Evolutionary conservation across 2,329 filamentous ascomycete genomes (phyloP).

Genomic region (Exophiala oligosperma): DNA sequence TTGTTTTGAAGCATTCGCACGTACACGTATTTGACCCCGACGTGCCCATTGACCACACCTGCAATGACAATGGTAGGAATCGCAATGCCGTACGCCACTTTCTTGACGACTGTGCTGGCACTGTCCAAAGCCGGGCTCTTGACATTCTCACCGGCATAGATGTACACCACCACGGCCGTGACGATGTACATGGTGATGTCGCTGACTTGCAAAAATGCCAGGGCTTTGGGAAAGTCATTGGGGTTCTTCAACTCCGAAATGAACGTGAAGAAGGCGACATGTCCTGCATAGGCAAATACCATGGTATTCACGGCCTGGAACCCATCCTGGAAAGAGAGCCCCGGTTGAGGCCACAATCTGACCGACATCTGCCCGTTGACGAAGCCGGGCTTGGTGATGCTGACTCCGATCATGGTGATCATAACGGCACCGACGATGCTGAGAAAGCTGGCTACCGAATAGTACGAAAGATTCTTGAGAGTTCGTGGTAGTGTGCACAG

Average conservation of each 20-base stretch:
- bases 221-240: constrained; percentile 61
- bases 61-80: constrained; percentile 71
- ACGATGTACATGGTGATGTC: constrained; percentile 65
- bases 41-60: constrained; percentile 69
- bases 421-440: constrained; percentile 65
- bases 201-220: constrained; percentile 60
- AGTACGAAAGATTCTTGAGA: constrained; percentile 61
- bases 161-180: constrained; percentile 68
- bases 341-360: constrained; percentile 39
- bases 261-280: constrained; percentile 68
- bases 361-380: constrained; percentile 72
- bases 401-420: constrained; percentile 67
- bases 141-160: constrained; percentile 62
- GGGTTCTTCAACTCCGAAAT: constrained; percentile 65
- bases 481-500: constrained; percentile 62
- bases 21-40: constrained; percentile 67
- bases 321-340: constrained; percentile 53
- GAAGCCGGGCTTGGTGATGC: constrained; percentile 49
- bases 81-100: constrained; percentile 68
- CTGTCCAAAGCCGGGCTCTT: constrained; percentile 68
- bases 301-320: constrained; percentile 68
- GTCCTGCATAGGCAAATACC: constrained; percentile 66
- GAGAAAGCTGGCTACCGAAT: constrained; percentile 64
- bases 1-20: constrained; percentile 56
- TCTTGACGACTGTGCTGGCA: constrained; percentile 56